Evolutionary conservation across 208 protist genomes (phyloP).

Genomic region (Trypanosoma vivax): DNA sequence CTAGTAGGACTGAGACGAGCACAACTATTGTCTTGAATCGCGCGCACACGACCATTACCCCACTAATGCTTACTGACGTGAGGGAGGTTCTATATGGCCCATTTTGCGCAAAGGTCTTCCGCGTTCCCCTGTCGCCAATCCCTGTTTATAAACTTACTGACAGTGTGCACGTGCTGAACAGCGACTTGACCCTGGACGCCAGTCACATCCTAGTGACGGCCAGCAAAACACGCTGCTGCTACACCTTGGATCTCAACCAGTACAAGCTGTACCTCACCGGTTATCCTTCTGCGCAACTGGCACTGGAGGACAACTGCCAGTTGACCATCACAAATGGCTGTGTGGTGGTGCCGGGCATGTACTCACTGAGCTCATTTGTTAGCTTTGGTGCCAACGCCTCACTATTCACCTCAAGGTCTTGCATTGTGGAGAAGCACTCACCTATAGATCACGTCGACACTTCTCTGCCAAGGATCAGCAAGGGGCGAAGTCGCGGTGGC

Average conservation of each 20-base stretch:
- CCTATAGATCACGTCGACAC: background rate
- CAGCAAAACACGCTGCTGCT: conserved; percentile 58
- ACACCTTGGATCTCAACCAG: conserved; percentile 63
- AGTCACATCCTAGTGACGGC: conserved; percentile 64
- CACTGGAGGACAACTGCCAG: conserved; percentile 71
- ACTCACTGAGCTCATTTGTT: conserved; percentile 76
- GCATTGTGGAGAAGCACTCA: conserved; percentile 51
- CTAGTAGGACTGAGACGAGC: conserved; percentile 23
- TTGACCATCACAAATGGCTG: conserved; percentile 82
- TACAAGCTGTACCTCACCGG: conserved; percentile 50
- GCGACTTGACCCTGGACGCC: conserved; percentile 54
- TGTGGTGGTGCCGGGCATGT: conserved; percentile 73
- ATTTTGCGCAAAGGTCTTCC: conserved; percentile 69
- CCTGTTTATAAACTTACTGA: conserved; percentile 46
- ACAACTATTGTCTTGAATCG: conserved; percentile 27
- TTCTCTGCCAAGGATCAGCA: background rate
- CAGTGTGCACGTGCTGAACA: conserved; percentile 38
- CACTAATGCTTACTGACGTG: conserved; percentile 66
- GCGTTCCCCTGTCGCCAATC: conserved; percentile 48
- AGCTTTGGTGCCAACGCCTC: conserved; percentile 57
- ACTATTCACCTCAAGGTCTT: conserved; percentile 48
- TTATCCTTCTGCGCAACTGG: conserved; percentile 48
- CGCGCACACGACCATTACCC: conserved; percentile 45
- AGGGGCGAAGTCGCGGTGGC: conserved; percentile 1
- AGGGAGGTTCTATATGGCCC: conserved; percentile 71